Conservation (phyloP, 352 stramenopile species). For the Pythium monospermum region DNA sequence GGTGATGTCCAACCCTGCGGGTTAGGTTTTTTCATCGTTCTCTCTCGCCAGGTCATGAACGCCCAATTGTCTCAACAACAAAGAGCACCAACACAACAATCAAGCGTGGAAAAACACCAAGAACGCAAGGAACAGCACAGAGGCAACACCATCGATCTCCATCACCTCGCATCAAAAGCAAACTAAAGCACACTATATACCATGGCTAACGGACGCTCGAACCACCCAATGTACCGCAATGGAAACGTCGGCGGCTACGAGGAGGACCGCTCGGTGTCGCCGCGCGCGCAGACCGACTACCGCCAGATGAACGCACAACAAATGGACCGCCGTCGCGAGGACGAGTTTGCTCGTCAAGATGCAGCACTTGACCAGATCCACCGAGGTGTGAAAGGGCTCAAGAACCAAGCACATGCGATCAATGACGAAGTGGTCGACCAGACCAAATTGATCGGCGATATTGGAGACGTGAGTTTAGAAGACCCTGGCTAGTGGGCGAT, state of each 20-base stretch:
- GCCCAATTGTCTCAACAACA: no score
- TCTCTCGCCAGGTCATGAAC: no score
- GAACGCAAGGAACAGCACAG: no score
- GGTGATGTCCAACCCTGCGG: no score
- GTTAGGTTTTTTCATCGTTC: no score
- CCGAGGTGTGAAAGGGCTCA: constrained; percentile 66
- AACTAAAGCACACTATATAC: no score
- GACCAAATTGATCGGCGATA: constrained; percentile 79
- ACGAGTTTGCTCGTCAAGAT: constrained; percentile 63
- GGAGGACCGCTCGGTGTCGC: constrained; percentile 13
- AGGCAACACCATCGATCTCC: no score
- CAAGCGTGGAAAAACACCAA: no score
- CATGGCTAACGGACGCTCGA: constrained; percentile 25
- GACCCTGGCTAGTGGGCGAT: neutral
- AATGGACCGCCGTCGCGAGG: constrained; percentile 46
- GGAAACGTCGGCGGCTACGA: constrained; percentile 12
- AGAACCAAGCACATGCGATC: constrained; percentile 80
- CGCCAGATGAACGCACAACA: constrained; percentile 60
- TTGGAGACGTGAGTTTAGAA: constrained; percentile 46
- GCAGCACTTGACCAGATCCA: constrained; percentile 74
- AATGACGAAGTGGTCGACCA: constrained; percentile 82
- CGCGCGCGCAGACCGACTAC: constrained; percentile 32
- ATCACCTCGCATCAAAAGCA: no score
- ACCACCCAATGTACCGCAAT: constrained; percentile 34
- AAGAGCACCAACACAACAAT: no score